Evolutionary conservation across 495 filamentous ascomycete genomes (phyloP), one percentile per base, ranked within the genome.

Genomic region (Penicillium maclennaniae): DNA sequence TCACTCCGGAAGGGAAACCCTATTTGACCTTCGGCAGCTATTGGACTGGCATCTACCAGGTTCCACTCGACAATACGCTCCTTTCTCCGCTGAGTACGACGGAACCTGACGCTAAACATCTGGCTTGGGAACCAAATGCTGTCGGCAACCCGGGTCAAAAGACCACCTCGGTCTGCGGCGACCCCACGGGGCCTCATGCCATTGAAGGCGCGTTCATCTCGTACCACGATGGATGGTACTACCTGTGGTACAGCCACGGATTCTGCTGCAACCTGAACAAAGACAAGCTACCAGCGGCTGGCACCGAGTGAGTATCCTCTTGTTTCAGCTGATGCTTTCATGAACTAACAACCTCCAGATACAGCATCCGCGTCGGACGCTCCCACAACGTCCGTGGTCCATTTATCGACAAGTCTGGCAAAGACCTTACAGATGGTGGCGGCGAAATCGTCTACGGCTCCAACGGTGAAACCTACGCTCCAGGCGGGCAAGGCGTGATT

Each of bases 31-130:
- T 85, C 46, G 87, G 87, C 14, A 82, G 77, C 37, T 92, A 87
- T 68, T 92, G 87, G 87, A 71, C 73, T 9, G 84, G 85, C 44
- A 77, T 89, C 49, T 85, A 82, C 69, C 84, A 88, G 62, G 79
- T 85, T 6, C 65, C 75, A 6, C 73, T 89, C 69, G 68, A 54
- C 12, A 38, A 65, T 14, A 67, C 76, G 17, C 57, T 80, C 14
- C 71, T 62, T 61, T 72, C 65, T 3, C 50, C 59, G 37, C 15
- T 54, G 41, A 36, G 69, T 55, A 41, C 62, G 34, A 21, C 61
- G 39, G 19, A 62, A 60, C 46, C 67, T 19, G 63, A 72, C 28
- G 63, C 61, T 2, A 56, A 55, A 15, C 71, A 71, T 52, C 56
- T 74, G 14, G 71, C 69, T n/a, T 60, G 55, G 31, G 68, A 72